Conservation (phyloP, 2,329 filamentous ascomycete genomes). For the Penicillium oxalicum region DNA sequence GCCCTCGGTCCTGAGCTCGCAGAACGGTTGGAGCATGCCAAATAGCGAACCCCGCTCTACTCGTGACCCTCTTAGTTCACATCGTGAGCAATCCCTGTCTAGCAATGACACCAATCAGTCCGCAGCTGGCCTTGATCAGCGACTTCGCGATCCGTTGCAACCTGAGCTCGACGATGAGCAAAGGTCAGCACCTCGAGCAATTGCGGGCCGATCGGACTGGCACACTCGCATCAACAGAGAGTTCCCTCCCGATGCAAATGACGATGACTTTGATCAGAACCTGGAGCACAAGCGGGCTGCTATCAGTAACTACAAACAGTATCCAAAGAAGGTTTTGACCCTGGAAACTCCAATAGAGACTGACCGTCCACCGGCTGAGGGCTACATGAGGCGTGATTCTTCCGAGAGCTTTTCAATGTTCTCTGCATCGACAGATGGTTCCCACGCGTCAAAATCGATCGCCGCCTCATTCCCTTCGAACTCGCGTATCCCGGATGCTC, state of each 20-base stretch:
- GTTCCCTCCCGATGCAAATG: constrained; percentile 24
- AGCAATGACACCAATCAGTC: constrained; percentile 21
- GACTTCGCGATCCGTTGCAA: constrained; percentile 17
- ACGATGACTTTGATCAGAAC: constrained; percentile 35
- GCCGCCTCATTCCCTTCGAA: constrained; percentile 45
- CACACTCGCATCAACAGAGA: constrained; percentile 24
- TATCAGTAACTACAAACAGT: constrained; percentile 45
- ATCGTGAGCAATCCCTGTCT: constrained; percentile 20
- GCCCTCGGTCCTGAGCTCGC: constrained; percentile 38
- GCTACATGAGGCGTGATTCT: constrained; percentile 50
- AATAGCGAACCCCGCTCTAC: constrained; percentile 18
- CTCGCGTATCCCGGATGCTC: constrained; percentile 16
- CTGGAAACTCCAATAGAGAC: constrained; percentile 39
- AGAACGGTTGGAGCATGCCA: constrained; percentile 30
- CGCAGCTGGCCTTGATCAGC: constrained; percentile 20
- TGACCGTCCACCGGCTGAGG: constrained; percentile 26
- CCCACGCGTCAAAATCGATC: constrained; percentile 48
- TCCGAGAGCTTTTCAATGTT: constrained; percentile 60
- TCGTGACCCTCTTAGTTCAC: constrained; percentile 9
- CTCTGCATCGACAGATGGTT: constrained; percentile 55
- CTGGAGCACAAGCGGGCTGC: constrained; percentile 40
- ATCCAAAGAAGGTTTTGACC: constrained; percentile 46
- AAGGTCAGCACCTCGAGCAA: constrained; percentile 39
- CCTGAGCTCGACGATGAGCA: constrained; percentile 26
- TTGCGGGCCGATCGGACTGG: constrained; percentile 36